Conservation (phyloP, 257 asterid genomes). For the Solanum chilense region DNA sequence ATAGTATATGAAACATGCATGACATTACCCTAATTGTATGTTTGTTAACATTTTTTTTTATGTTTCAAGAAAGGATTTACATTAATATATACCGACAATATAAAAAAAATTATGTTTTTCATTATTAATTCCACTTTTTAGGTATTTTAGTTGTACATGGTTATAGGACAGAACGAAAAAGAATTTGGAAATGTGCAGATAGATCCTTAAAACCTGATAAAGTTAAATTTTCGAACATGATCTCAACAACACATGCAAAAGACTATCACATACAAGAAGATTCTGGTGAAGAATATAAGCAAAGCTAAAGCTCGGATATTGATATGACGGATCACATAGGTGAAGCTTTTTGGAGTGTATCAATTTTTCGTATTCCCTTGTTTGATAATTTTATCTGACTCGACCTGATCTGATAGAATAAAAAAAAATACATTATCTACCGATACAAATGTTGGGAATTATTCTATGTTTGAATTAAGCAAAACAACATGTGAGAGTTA, state of each 20-base stretch:
- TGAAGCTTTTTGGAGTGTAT: neutral
- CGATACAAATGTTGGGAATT: neutral
- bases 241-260: neutral
- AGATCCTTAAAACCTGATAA: neutral
- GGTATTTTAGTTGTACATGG: neutral
- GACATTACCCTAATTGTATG: conserved; percentile 9
- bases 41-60: conserved; percentile 7
- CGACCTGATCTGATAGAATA: neutral
- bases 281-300: too few relatives aligned
- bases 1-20: conserved; percentile 5
- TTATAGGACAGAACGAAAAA: neutral
- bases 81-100: neutral
- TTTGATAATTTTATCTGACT: neutral
- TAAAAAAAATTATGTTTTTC: neutral
- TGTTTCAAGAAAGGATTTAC: neutral
- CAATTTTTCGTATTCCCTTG: neutral
- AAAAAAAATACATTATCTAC: neutral
- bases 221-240: neutral
- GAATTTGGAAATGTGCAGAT: rapidly evolving
- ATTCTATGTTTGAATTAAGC: neutral
- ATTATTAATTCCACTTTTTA: neutral
- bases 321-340: neutral
- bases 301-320: neutral
- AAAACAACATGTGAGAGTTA: neutral
- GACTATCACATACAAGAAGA: neutral